Base-by-base conservation (phyloP, 208 protist species). In the Eutreptiella sp. region DNA sequence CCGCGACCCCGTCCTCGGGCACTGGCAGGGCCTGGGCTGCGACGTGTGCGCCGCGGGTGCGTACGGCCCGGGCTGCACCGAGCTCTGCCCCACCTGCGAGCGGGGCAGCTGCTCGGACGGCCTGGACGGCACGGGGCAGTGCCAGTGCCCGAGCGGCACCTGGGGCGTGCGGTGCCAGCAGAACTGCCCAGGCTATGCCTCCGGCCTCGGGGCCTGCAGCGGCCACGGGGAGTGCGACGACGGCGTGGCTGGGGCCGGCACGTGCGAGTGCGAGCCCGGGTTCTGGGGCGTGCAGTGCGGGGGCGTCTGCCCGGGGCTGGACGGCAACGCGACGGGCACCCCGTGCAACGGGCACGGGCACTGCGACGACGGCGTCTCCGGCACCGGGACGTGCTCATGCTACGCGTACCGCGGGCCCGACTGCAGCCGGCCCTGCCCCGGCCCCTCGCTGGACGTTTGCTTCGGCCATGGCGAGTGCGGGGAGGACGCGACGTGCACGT, bases 41-140 rank as follows among this genome's bases (percentile, higher is more conserved):
- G 23, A n/a, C 21, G n/a, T 24, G 23, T 29, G 19, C 43, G 5
- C 26, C 9, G 43, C 16, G 9, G 16, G 9, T 7, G 9, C 16
- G 7, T 48, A 48, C 43, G 43, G 43, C 43, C 9, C 5, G 43
- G 26, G 9, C 26, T 48, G 43, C 43, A 29, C 9, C 43, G 19
- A 29, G 19, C 21, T 11, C 9, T 48, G 43, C 43, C 43, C 43
- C 16, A 27, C 11, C 53, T 46, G 29, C 43, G 42, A 62, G 9
- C 7, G 29, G 7, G 58, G 58, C 16, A 62, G 7, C 24, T 64
- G 58, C 23, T 54, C 29, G 7, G 58, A 64, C 9, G 58, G 58
- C 19, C 58, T 58, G 16, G 11, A 58, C 58, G 58, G 29, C 0
- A 63, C 72, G 21, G 77, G 66, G 0, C 28, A 26, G 3, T 83